Evolutionary conservation across 371 early-diverging fungal species (phyloP), one percentile per base, ranked within the genome.

Genomic region (Mucor plumbeus): DNA sequence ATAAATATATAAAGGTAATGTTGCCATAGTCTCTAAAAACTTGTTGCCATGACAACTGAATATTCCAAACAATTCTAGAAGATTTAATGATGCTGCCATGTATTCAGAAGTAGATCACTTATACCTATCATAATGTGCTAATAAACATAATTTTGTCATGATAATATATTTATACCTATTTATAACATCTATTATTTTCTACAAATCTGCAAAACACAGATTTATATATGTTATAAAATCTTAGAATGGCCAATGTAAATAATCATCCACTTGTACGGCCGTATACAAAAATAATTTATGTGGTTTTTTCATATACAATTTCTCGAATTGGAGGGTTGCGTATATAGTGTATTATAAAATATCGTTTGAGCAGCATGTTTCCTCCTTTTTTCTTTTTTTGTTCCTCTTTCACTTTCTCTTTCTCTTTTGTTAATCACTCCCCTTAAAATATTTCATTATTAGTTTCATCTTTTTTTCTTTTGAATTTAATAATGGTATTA

Each of bases 401-500:
- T 19, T 26, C 17, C 17, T 59, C 5, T 50, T 41, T 19, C 40
- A 53, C 41, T 63, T 36, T 34, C 31, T 54, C 14, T 31, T n/a
- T 40, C 15, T 56, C 9, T 31, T 53, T 53, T 53, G 1, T 13
- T 34, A 57, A 56, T n/a, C 55, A 7, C 26, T 19, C 47, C 47
- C 19, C 17, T 19, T 8, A 47, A 47, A 9, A n/a, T 10, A 19
- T 4, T 47, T 19, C 47, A 47, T 47, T 47, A 19, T 47, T 47
- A 47, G 19, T 47, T 19, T 10, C 47, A 47, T 17, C 9, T 47
- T 47, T 47, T 41, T 34, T 13, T 44, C n/a, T 55, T 41, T 44
- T 9, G 39, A 9, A 17, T 53, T 54, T 41, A 54, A 60, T 41
- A 4, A 78, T 78, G 79, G 79, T 78, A 3, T 58, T 73, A 35